Evolutionary conservation across 352 stramenopile genomes (phyloP).

Genomic region (Phytophthora palmivora): DNA sequence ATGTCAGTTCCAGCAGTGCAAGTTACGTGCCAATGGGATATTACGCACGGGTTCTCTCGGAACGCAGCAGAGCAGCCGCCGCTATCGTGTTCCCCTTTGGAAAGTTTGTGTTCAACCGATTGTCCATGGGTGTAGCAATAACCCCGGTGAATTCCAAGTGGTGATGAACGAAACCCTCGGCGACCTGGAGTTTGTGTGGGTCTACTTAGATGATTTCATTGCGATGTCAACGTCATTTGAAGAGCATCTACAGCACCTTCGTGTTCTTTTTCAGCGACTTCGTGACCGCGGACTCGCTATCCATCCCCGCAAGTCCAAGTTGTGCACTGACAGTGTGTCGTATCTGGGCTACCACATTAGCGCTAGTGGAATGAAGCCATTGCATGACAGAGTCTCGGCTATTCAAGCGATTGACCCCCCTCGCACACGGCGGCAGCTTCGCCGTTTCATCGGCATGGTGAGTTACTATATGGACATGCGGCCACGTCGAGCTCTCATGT

Average conservation of each 20-base stretch:
- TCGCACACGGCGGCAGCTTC: too few species aligned
- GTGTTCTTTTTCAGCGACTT: constrained; percentile 2
- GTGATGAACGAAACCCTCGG: constrained; percentile 5
- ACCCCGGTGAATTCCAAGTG: constrained; percentile 7
- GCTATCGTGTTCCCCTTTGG: constrained; percentile 1
- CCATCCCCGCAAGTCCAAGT: constrained; percentile 5
- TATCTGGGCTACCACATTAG: constrained; percentile 8
- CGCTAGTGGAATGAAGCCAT: constrained; percentile 3
- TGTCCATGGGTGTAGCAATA: not conserved
- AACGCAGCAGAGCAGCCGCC: not conserved
- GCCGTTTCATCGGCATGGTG: too few species aligned
- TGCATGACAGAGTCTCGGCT: too few species aligned
- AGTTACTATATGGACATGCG: too few species aligned
- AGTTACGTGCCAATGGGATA: constrained; percentile 10
- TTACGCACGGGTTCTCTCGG: not conserved
- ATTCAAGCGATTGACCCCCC: too few species aligned
- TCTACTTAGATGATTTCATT: constrained; percentile 10
- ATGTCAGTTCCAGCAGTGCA: not conserved
- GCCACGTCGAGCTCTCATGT: too few species aligned
- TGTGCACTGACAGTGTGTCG: constrained; percentile 1
- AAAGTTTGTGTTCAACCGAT: constrained; percentile 6
- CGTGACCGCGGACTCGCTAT: constrained; percentile 5
- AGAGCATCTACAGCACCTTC: constrained; percentile 1
- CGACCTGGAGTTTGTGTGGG: constrained; percentile 1
- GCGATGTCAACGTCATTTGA: constrained; percentile 5